Evolutionary conservation across 176 grass and related monocot genomes (phyloP).

Genomic region (Alopecurus myosuroides): DNA sequence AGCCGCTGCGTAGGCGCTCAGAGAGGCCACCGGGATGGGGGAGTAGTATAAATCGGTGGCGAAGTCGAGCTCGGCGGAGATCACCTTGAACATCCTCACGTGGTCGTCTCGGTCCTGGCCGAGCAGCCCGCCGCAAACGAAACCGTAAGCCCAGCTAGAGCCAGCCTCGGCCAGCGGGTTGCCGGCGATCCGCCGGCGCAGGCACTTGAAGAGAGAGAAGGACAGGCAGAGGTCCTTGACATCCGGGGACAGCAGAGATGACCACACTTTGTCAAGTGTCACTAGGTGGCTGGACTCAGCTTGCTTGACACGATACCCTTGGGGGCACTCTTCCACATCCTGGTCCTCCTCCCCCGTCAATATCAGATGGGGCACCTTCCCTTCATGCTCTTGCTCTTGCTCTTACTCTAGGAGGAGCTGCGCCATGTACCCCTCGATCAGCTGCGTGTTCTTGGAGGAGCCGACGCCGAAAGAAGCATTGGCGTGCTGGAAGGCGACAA

Average conservation of each 20-base stretch:
- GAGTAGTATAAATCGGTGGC: neutral
- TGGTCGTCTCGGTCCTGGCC: neutral
- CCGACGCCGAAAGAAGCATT: neutral
- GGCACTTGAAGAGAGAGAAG: conserved; percentile 3
- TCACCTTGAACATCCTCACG: neutral
- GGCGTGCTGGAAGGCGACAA: neutral
- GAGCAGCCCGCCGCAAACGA: neutral
- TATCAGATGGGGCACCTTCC: neutral
- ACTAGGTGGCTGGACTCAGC: neutral
- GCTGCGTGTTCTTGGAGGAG: neutral
- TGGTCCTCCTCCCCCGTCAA: neutral
- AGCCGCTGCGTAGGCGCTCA: neutral
- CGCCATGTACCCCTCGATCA: neutral
- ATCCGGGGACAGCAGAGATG: no score
- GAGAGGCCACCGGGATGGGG: neutral
- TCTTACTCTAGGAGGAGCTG: neutral
- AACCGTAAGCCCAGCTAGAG: neutral
- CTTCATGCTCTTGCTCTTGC: neutral
- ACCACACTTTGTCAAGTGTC: neutral
- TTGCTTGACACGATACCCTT: neutral
- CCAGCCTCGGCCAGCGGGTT: neutral
- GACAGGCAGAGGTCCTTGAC: neutral
- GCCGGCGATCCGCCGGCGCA: neutral
- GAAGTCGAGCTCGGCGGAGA: neutral
- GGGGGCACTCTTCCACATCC: neutral